These are phyloP conservation scores for Salmacisia buchloeana DNA, from an alignment of 1,284 basidiomycete species.

Conservation along the genomic window DNA sequence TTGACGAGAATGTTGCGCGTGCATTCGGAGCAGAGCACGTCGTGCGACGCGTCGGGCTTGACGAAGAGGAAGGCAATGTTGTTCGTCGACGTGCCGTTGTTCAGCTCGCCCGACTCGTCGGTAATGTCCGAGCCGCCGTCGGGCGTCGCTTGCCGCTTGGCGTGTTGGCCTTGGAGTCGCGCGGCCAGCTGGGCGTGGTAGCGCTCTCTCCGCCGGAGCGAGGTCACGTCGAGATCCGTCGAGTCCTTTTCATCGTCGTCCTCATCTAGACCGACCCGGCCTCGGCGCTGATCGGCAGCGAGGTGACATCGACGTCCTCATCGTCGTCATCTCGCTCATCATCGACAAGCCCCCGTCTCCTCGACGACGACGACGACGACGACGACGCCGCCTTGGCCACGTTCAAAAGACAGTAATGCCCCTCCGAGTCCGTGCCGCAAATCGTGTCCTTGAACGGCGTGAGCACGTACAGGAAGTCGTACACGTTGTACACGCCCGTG, in stretches of 20 bases:
- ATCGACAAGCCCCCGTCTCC: background rate
- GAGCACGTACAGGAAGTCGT: constrained; percentile 43
- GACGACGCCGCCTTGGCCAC: constrained; percentile 25
- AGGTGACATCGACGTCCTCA: background rate
- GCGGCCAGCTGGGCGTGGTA: background rate
- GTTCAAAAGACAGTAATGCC: constrained; percentile 33
- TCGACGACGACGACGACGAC: background rate
- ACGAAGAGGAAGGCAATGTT: constrained; percentile 45
- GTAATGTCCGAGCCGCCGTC: background rate
- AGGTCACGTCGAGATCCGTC: background rate
- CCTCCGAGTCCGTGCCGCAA: constrained; percentile 30
- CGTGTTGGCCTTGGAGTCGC: background rate
- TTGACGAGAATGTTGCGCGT: constrained; percentile 32
- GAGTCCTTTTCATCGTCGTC: constrained; percentile 11
- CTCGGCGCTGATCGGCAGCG: too few species aligned
- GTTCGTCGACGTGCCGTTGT: background rate
- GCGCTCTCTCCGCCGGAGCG: background rate
- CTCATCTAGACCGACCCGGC: constrained; percentile 2
- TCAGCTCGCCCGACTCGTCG: background rate
- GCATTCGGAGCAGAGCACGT: constrained; percentile 40
- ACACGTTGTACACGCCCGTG: constrained; percentile 22
- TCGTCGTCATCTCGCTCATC: background rate
- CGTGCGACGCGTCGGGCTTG: constrained; percentile 23
- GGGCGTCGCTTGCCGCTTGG: background rate
- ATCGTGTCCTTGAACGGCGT: constrained; percentile 38